Evolutionary conservation across 768 basidiomycete species (phyloP).

Genomic region (Lepiota brunneoincarnata): DNA sequence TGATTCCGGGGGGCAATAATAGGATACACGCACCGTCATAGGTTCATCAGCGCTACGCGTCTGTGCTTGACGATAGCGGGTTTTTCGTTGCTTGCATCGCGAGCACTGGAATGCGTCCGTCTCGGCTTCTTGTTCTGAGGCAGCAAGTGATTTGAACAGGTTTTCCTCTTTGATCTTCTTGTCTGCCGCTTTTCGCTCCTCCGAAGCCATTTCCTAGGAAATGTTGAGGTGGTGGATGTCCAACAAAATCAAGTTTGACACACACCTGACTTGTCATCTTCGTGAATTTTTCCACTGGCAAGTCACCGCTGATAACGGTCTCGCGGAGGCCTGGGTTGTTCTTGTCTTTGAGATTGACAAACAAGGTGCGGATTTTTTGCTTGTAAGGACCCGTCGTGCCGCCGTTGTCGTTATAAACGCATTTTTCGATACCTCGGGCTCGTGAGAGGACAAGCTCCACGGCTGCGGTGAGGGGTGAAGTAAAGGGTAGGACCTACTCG

Average conservation of each 20-base stretch:
- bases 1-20: neutral
- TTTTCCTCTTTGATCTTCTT: conserved; percentile 82
- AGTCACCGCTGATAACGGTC: conserved; percentile 80
- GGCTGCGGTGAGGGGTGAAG: conserved; percentile 39
- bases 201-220: conserved; percentile 90
- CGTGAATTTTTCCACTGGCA: conserved; percentile 66
- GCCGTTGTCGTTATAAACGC: conserved; percentile 48
- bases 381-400: conserved; percentile 56
- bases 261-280: conserved; percentile 80
- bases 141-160: conserved; percentile 87
- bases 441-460: conserved; percentile 64
- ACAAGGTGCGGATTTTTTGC: conserved; percentile 81
- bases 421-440: conserved; percentile 70
- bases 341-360: conserved; percentile 94
- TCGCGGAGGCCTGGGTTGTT: conserved; percentile 85
- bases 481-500: neutral
- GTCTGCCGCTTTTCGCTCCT: conserved; percentile 84
- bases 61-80: conserved; percentile 93
- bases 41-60: conserved; percentile 98
- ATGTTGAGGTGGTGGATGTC: neutral
- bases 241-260: conserved; percentile 3
- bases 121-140: conserved; percentile 87
- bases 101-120: conserved; percentile 98
- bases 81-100: conserved; percentile 91
- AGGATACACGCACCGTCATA: conserved; percentile 73